These are phyloP conservation scores for Austroboletus novae-zelandiae DNA, from an alignment of 1,284 basidiomycete species.

Conservation along the genomic window DNA sequence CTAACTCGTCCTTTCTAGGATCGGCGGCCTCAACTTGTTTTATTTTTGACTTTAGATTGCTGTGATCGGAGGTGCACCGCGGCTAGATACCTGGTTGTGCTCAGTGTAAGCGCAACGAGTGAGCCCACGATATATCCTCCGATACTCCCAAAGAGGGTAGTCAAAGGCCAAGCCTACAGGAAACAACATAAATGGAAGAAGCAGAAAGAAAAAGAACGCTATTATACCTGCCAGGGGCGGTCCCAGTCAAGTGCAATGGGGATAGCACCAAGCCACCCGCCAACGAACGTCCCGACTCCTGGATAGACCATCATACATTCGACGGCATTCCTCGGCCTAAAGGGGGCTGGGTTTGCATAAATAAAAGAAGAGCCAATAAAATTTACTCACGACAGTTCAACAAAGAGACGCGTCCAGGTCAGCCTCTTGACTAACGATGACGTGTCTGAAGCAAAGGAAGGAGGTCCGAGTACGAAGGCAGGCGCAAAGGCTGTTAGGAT, in stretches of 20 bases:
- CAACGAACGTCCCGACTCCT: conserved; percentile 65
- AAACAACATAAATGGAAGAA: neutral
- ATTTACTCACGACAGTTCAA: conserved; percentile 68
- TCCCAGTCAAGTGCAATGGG: conserved; percentile 94
- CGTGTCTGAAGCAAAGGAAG: conserved; percentile 44
- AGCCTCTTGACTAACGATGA: conserved; percentile 46
- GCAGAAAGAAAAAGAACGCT: neutral
- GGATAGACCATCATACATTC: conserved; percentile 84
- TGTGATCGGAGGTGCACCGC: conserved; percentile 30
- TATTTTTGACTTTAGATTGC: conserved; percentile 13
- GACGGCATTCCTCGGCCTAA: conserved; percentile 60
- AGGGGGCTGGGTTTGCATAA: neutral
- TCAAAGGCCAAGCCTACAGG: conserved; percentile 77
- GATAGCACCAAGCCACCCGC: conserved; percentile 77
- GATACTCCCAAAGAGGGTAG: conserved; percentile 66
- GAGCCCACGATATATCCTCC: conserved; percentile 67
- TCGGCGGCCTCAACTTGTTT: conserved; percentile 14
- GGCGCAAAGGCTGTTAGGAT: conserved; percentile 68
- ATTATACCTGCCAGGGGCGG: conserved; percentile 86
- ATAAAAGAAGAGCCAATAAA: too few relatives aligned
- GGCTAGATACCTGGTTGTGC: conserved; percentile 43
- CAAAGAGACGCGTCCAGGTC: conserved; percentile 77
- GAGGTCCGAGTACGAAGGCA: conserved; percentile 68
- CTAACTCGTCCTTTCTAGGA: neutral
- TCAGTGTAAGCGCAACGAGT: conserved; percentile 52